Conservation (phyloP, 78 protist genomes). For the Pigoraptor vietnamica region DNA sequence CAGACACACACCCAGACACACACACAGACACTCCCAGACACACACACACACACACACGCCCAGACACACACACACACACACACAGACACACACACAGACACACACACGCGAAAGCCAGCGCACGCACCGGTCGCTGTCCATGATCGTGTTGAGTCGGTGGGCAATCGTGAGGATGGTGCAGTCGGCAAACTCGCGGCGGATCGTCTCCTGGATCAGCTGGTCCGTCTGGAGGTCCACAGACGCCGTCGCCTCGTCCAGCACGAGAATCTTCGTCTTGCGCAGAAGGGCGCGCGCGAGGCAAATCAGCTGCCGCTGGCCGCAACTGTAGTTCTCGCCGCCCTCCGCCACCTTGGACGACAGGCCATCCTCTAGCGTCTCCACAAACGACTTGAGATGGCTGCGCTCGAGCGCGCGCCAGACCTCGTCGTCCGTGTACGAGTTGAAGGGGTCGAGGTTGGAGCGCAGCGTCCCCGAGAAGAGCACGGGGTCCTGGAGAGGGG, state of each 20-base stretch:
- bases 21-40: background rate
- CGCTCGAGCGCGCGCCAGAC: conserved; percentile 1
- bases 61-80: background rate
- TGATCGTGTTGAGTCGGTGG: conserved; percentile 85
- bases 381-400: background rate
- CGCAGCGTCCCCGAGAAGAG: conserved; percentile 73
- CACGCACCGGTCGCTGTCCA: conserved; percentile 56
- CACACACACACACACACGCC: too few species aligned
- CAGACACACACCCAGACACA: background rate
- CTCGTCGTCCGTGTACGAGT: background rate
- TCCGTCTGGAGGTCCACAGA: conserved; percentile 80
- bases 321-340: conserved; percentile 46
- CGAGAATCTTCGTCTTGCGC: conserved; percentile 48
- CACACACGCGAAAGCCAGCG: background rate
- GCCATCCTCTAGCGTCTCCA: background rate
- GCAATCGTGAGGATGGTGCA: conserved; percentile 82
- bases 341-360: conserved; percentile 11
- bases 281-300: conserved; percentile 93
- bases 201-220: conserved; percentile 61
- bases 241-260: conserved; percentile 92
- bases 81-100: too few species aligned
- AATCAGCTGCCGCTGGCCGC: conserved; percentile 89
- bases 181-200: conserved; percentile 57
- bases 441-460: conserved; percentile 60
- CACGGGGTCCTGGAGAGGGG: conserved; percentile 79